Evolutionary conservation across 306 rosid genomes (phyloP).

Genomic region (Malus sylvestris): DNA sequence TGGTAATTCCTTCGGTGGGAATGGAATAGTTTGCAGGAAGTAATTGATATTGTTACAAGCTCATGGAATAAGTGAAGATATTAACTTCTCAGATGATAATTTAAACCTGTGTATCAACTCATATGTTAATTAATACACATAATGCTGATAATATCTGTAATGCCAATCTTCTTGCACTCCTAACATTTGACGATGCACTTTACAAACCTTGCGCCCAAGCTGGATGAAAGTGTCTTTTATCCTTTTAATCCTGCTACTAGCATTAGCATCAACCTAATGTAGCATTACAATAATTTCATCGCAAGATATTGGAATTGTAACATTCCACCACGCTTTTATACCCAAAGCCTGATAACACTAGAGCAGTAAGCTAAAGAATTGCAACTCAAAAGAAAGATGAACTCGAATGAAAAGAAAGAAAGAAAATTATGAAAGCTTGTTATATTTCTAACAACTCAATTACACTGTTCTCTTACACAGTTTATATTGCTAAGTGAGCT

Average conservation of each 20-base stretch:
- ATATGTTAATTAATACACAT: not conserved
- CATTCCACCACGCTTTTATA: no score
- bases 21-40: conserved; percentile 77
- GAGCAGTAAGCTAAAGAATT: no score
- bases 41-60: conserved; percentile 2
- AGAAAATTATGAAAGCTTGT: no score
- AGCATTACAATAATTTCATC: not conserved
- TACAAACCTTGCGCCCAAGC: not conserved
- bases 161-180: not conserved
- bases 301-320: no score
- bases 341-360: no score
- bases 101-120: not conserved
- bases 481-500: no score
- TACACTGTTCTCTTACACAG: no score
- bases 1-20: conserved; percentile 43
- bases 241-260: not conserved
- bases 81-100: not conserved
- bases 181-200: not conserved
- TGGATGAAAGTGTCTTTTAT: no score
- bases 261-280: not conserved
- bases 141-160: not conserved
- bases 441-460: no score
- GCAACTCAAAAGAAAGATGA: no score
- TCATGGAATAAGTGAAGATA: conserved; percentile 1
- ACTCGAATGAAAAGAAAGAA: no score